Evolutionary conservation across 148 eudicot species (phyloP), one percentile per base, ranked within the genome.

Genomic region (Heliosperma pusillum): DNA sequence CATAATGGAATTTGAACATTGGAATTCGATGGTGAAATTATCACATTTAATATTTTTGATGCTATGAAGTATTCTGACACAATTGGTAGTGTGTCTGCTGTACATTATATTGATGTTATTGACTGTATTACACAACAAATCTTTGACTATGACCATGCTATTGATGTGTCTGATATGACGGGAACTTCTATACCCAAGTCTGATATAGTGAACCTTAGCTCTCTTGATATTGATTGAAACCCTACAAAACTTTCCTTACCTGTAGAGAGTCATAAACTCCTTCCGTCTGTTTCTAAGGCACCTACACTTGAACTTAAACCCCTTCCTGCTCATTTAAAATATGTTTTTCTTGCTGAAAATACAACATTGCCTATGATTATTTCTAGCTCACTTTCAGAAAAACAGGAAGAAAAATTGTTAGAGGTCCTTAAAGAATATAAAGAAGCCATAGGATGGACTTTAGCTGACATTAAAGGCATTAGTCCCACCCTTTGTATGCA

Each of bases 1-100:
- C 52, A 62, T 47, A 26, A 60, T 8, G 81, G 81, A 19, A 66
- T 11, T 2, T 17, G 73, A 2, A 33, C n/a, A n/a, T n/a, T n/a
- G n/a, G n/a, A n/a, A n/a, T n/a, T n/a, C n/a, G n/a, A n/a, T n/a
- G n/a, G n/a, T n/a, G n/a, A n/a, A n/a, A n/a, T n/a, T n/a, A n/a
- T n/a, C n/a, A n/a, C n/a, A n/a, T n/a, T n/a, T n/a, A n/a, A n/a
- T n/a, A n/a, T n/a, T n/a, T n/a, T n/a, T n/a, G n/a, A n/a, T n/a
- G n/a, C n/a, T n/a, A n/a, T n/a, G n/a, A n/a, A n/a, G n/a, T n/a
- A n/a, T n/a, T n/a, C n/a, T n/a, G n/a, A n/a, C n/a, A n/a, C n/a
- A n/a, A n/a, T n/a, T n/a, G n/a, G n/a, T n/a, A n/a, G n/a, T n/a
- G 30, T 29, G 30, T 29, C 2, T 9, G 19, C 26, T 26, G 22